phyloP scores from a whole-genome alignment of 225 moss, liverwort and hornwort species.

The Pseudoscleropodium purum region DNA sequence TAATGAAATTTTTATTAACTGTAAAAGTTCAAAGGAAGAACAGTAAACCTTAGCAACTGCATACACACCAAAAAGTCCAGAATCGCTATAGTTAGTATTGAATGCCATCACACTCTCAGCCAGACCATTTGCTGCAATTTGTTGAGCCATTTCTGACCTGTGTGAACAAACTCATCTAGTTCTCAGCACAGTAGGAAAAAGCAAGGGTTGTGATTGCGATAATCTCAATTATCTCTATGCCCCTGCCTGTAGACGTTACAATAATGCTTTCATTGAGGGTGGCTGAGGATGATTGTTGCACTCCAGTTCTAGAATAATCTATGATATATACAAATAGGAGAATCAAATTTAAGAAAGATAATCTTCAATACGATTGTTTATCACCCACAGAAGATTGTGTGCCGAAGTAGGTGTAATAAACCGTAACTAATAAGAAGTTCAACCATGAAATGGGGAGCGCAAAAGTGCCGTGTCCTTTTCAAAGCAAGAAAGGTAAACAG shows the following conservation, averaged over 20 bases:
- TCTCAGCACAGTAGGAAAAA: background rate
- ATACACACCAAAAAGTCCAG: slow-evolving; percentile 85
- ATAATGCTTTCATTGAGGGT: background rate
- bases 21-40: background rate
- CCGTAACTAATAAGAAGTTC: background rate
- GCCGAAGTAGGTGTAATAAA: background rate
- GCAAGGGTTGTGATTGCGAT: background rate
- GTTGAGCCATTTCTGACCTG: slow-evolving; percentile 86
- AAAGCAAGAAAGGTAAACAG: background rate
- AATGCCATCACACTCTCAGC: slow-evolving; percentile 93
- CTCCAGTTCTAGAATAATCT: background rate
- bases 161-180: background rate
- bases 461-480: background rate
- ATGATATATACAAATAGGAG: background rate
- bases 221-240: background rate
- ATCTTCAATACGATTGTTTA: background rate
- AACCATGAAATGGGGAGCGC: background rate
- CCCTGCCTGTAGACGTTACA: background rate
- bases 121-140: slow-evolving; percentile 69
- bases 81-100: slow-evolving; percentile 80
- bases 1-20: background rate
- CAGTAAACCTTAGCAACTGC: slow-evolving; percentile 66
- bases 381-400: background rate
- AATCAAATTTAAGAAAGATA: background rate
- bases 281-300: background rate